phyloP scores from a whole-genome alignment of 169 alveolate genomes.

The Cryptosporidium baileyi region DNA sequence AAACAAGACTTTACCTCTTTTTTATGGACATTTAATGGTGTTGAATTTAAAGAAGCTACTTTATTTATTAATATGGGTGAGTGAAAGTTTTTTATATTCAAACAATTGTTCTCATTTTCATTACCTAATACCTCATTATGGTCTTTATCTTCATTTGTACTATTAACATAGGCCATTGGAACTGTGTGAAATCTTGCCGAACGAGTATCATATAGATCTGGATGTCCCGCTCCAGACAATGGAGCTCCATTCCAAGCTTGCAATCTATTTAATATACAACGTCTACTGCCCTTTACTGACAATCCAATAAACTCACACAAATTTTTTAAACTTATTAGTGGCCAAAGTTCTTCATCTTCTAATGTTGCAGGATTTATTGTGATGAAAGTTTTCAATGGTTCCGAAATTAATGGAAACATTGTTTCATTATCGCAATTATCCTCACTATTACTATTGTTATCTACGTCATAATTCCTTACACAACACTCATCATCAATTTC shows the following conservation, averaged over 20 bases:
- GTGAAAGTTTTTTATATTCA: neutral
- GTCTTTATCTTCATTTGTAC: neutral
- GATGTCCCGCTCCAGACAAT: constrained; percentile 68
- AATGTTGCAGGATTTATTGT: constrained; percentile 64
- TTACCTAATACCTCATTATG: neutral
- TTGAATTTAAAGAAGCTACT: constrained; percentile 2
- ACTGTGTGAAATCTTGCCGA: constrained; percentile 65
- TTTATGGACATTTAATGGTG: neutral
- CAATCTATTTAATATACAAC: constrained; percentile 23
- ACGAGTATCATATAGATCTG: constrained; percentile 42
- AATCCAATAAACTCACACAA: constrained; percentile 49
- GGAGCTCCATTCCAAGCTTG: constrained; percentile 71
- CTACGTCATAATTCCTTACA: neutral
- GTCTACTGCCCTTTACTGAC: constrained; percentile 45
- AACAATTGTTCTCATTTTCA: neutral
- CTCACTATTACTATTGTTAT: neutral
- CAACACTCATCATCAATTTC: constrained; percentile 8
- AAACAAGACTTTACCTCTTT: neutral
- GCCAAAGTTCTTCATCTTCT: constrained; percentile 70
- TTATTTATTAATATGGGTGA: constrained; percentile 18
- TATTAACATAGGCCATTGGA: constrained; percentile 38
- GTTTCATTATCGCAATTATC: neutral
- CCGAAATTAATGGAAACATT: constrained; percentile 23
- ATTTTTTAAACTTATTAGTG: constrained; percentile 14
- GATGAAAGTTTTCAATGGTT: constrained; percentile 44